A percentile compares a stretch with the other conserved stretches of the same genome.
These are phyloP conservation scores for Xylaria sp. DNA, from an alignment of 2,329 filamentous ascomycete species.

Conservation along the genomic window DNA sequence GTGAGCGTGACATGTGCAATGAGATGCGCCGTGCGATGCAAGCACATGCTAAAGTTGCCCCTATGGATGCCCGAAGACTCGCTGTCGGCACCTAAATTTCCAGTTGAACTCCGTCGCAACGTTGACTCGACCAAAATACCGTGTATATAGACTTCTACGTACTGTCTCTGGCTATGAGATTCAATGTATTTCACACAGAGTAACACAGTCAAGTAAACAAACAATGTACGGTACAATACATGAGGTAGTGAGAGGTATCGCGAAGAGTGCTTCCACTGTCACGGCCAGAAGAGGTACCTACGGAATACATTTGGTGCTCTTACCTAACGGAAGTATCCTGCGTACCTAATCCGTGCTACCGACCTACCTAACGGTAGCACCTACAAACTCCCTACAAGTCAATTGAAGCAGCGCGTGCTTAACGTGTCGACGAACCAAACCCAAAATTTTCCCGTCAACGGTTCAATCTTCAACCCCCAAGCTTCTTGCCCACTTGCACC, in stretches of 20 bases:
- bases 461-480: not conserved
- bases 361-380: not conserved
- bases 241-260: too few species aligned
- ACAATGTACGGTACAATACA: not conserved
- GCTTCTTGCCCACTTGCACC: not conserved
- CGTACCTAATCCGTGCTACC: too few species aligned
- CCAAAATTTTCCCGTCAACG: constrained; percentile 11
- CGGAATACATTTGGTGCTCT: too few species aligned
- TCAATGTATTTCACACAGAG: not conserved
- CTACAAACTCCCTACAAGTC: not conserved
- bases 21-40: not conserved
- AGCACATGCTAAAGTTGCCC: not conserved
- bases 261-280: too few species aligned
- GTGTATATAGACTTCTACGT: not conserved
- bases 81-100: too few species aligned
- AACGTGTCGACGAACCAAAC: not conserved
- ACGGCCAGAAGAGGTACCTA: too few species aligned
- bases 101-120: too few species aligned
- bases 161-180: not conserved
- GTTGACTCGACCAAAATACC: not conserved
- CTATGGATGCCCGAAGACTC: not conserved
- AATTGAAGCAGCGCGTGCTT: constrained; percentile 3
- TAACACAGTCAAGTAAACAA: not conserved
- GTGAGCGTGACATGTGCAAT: not conserved
- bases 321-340: too few species aligned